Percentiles rank a stretch among this genome's conserved stretches.
Evolutionary conservation across 768 basidiomycete species (phyloP).

Genomic region (Roridomyces roridus): DNA sequence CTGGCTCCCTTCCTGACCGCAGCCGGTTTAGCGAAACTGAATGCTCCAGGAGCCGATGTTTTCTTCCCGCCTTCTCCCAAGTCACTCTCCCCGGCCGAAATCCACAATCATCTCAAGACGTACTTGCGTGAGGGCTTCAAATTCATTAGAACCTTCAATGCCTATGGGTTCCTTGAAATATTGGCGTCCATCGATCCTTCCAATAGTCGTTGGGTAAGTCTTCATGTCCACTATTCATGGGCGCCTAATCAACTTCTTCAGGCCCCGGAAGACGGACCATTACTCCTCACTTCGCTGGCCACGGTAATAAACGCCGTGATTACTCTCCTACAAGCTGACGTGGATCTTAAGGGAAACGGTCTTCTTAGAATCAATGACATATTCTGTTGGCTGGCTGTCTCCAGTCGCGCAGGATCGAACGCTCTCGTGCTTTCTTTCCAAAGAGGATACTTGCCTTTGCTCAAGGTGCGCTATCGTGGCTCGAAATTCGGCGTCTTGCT

Average conservation of each 20-base stretch:
- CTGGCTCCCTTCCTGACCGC: slow-evolving; percentile 53
- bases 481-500: neutral
- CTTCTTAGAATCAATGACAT: slow-evolving; percentile 57
- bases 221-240: neutral
- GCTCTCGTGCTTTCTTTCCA: slow-evolving; percentile 59
- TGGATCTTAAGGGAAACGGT: slow-evolving; percentile 50
- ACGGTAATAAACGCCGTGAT: slow-evolving; percentile 7
- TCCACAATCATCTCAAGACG: slow-evolving; percentile 49
- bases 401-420: slow-evolving; percentile 40
- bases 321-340: neutral
- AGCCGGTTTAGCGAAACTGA: slow-evolving; percentile 50
- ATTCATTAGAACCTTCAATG: slow-evolving; percentile 46
- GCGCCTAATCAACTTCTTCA: slow-evolving; percentile 22
- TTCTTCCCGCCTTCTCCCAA: slow-evolving; percentile 43
- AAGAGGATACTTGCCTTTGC: slow-evolving; percentile 56
- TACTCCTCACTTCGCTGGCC: neutral
- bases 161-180: slow-evolving; percentile 52
- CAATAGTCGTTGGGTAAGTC: slow-evolving; percentile 49
- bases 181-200: slow-evolving; percentile 44
- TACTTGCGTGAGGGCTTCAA: slow-evolving; percentile 51
- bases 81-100: slow-evolving; percentile 49
- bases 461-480: slow-evolving; percentile 47
- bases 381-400: slow-evolving; percentile 51
- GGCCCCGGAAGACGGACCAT: slow-evolving; percentile 53
- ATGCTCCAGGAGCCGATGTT: slow-evolving; percentile 47